Conservation (phyloP, 1,139 yeast genomes). For the Citeromyces hawaiiensis region DNA sequence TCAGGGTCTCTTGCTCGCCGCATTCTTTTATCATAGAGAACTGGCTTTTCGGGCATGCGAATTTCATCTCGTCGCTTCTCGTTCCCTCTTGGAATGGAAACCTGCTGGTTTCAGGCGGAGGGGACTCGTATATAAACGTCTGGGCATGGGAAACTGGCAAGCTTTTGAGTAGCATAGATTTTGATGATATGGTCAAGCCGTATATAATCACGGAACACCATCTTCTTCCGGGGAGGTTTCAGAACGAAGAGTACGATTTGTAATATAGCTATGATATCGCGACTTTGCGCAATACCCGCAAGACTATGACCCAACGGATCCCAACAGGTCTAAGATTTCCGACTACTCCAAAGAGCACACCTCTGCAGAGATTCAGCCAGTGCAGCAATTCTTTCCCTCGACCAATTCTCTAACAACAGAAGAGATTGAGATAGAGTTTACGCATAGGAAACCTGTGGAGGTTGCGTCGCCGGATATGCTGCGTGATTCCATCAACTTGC, state of each 20-base stretch:
- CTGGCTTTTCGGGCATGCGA: conserved; percentile 80
- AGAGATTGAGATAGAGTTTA: conserved; percentile 36
- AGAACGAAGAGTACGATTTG: conserved; percentile 32
- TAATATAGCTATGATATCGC: no score
- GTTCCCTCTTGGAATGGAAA: conserved; percentile 35
- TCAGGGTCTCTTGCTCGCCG: conserved; percentile 77
- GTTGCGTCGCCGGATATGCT: conserved; percentile 8
- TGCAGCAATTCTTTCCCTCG: conserved; percentile 10
- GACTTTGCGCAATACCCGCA: conserved; percentile 31
- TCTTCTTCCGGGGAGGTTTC: conserved; percentile 54
- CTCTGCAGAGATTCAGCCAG: conserved; percentile 7
- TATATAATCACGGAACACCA: conserved; percentile 39
- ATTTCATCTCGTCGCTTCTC: conserved; percentile 58
- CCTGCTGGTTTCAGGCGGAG: conserved; percentile 72
- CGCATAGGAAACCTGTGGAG: conserved; percentile 7
- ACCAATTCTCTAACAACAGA: conserved; percentile 24
- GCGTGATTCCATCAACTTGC: conserved; percentile 6
- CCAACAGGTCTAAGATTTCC: conserved; percentile 29
- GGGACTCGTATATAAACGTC: conserved; percentile 61
- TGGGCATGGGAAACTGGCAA: conserved; percentile 48
- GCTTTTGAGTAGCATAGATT: conserved; percentile 32
- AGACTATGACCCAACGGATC: conserved; percentile 43
- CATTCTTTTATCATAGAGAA: conserved; percentile 63
- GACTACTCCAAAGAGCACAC: conserved; percentile 38
- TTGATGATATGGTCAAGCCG: conserved; percentile 33